Conservation (phyloP, 108 stramenopile genomes). For the Bacterosira constricta region DNA sequence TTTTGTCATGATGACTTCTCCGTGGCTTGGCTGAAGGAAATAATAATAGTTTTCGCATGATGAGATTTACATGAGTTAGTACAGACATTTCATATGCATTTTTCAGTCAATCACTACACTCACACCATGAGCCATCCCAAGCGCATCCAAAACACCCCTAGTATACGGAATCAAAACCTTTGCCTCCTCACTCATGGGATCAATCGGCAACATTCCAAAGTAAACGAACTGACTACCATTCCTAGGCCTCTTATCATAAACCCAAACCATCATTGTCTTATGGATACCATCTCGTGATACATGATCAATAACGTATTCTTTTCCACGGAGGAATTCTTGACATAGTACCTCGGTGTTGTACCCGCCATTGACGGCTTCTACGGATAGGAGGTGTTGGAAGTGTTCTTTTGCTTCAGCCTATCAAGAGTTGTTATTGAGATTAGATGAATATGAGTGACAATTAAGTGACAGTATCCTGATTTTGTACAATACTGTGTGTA, state of each 20-base stretch:
- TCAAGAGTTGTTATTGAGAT: too few relatives aligned
- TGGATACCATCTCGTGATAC: constrained; percentile 87
- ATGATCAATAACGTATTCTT: constrained; percentile 91
- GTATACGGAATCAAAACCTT: constrained; percentile 85
- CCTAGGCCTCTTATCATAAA: constrained; percentile 88
- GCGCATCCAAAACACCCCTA: constrained; percentile 78
- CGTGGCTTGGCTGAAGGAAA: constrained; percentile 63
- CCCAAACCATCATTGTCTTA: constrained; percentile 92
- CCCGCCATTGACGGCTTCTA: constrained; percentile 88
- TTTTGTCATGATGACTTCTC: constrained; percentile 77
- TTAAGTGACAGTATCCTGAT: too few relatives aligned
- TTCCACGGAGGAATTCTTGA: constrained; percentile 89
- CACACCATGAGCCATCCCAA: constrained; percentile 62
- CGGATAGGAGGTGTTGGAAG: constrained; percentile 84
- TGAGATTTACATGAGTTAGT: too few relatives aligned
- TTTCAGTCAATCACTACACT: constrained; percentile 47
- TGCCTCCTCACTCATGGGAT: constrained; percentile 77
- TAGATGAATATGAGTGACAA: too few relatives aligned
- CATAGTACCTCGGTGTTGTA: constrained; percentile 84
- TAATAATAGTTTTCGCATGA: too few relatives aligned
- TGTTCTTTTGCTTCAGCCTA: constrained; percentile 91
- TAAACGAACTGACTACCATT: constrained; percentile 85
- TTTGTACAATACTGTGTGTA: too few relatives aligned
- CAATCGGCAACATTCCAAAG: constrained; percentile 55
- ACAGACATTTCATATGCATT: too few relatives aligned